Base-by-base conservation (phyloP, 768 basidiomycete species). In the Termitomyces sp. region DNA sequence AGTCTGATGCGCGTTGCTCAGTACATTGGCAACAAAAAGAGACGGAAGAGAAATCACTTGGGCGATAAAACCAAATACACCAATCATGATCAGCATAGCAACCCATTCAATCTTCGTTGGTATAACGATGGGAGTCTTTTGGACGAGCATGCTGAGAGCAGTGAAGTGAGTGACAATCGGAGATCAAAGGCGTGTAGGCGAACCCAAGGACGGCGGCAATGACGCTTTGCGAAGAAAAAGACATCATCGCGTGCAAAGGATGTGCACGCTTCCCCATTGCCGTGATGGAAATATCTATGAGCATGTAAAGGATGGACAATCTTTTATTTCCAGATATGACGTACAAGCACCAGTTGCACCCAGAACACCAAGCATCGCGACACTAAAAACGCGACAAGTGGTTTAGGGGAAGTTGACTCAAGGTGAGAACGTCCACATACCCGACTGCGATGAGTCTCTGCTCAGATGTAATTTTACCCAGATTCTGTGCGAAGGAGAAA, bases 241-340 rank as follows among this genome's bases (percentile, higher is more conserved):
- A 90, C 0, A 78, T 71, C 63, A 93, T 76, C 2, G 81, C 75
- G 67, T 95, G 92, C 56, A 92, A 68, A 0, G 91, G 76, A 61
- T 89, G 86, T 1, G 91, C 91, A 5, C 86, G 78, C 57, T 80
- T 85, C 0, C 92, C 92, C 37, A 94, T 89, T 0, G 81, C 81
- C 10, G 90, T 82, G 27, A 63, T 61, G 4, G 60, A 60, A 14
- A 41, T 53, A 57, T 64, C 60, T 61, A 13, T 4, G n/a, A 16
- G n/a, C 13, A 48, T 46, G n/a, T 29, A 4, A 24, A 39, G 12
- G 22, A 47, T 10, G 3, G 16, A 32, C 22, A 22, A 36, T 13
- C 32, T 24, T 16, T 24, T 4, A 1, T 36, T 13, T 41, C 3
- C 7, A 20, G 12, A 32, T 31, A 43, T 44, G 10, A 65, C 87